Conservation (phyloP, 495 filamentous ascomycete species). For the Xylaria grammica region DNA sequence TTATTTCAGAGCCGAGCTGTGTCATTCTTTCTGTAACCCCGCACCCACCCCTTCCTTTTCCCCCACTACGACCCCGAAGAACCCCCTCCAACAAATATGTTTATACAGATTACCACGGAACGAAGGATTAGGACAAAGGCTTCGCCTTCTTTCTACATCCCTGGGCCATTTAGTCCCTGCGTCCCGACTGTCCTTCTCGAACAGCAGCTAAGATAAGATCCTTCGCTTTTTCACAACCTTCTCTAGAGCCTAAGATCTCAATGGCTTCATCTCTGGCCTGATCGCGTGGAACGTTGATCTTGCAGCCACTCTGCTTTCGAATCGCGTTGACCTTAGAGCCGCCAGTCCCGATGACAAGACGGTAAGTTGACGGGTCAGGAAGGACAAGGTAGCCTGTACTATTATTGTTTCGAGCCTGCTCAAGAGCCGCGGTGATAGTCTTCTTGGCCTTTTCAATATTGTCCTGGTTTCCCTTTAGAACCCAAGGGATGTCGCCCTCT, state of each 20-base stretch:
- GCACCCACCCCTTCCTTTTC: not conserved
- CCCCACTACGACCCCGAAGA: not conserved
- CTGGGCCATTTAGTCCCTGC: constrained; percentile 32
- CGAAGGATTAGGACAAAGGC: not conserved
- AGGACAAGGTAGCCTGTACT: constrained; percentile 85
- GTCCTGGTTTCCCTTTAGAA: constrained; percentile 77
- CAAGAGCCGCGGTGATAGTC: constrained; percentile 71
- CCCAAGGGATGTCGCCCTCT: constrained; percentile 87
- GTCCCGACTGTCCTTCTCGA: constrained; percentile 49
- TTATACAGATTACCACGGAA: constrained; percentile 19
- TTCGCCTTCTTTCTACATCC: not conserved
- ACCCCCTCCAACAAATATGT: constrained; percentile 4
- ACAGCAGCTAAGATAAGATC: constrained; percentile 87
- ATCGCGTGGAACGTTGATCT: constrained; percentile 87
- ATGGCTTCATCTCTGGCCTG: constrained; percentile 82
- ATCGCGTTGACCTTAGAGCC: constrained; percentile 92
- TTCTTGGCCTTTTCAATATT: constrained; percentile 77
- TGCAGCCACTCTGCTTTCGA: constrained; percentile 87
- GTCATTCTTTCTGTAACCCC: constrained; percentile 4
- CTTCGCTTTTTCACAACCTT: constrained; percentile 85
- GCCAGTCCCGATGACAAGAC: constrained; percentile 85
- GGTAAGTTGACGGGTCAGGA: constrained; percentile 86
- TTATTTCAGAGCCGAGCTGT: constrained; percentile 12
- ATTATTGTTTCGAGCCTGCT: constrained; percentile 71
- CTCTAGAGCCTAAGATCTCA: constrained; percentile 78